Percentiles rank a stretch among this genome's conserved stretches.
These are phyloP conservation scores for Epicoccum sorghinum DNA, from an alignment of 2,329 filamentous ascomycete genomes.

Conservation along the genomic window DNA sequence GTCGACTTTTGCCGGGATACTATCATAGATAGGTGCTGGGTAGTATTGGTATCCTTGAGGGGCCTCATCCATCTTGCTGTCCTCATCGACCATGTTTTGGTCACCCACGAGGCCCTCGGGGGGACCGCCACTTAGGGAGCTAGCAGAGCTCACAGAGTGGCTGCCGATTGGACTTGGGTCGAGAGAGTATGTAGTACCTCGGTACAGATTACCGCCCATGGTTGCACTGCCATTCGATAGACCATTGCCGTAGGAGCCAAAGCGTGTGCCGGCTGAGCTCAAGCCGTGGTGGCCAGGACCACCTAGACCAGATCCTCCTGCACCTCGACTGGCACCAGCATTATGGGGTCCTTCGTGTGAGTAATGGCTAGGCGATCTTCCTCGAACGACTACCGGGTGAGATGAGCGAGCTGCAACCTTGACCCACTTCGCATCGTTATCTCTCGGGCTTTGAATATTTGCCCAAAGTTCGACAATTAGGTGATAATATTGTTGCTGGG, in stretches of 20 bases:
- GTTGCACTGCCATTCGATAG: slow-evolving; percentile 38
- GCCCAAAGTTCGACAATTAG: slow-evolving; percentile 73
- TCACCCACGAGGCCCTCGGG: slow-evolving; percentile 51
- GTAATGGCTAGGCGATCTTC: slow-evolving; percentile 52
- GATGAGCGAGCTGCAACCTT: slow-evolving; percentile 46
- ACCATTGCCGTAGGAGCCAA: slow-evolving; percentile 40
- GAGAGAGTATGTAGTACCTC: slow-evolving; percentile 45
- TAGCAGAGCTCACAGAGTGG: slow-evolving; percentile 54
- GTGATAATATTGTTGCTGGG: slow-evolving; percentile 91
- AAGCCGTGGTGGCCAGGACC: slow-evolving; percentile 61
- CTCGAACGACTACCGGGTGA: slow-evolving; percentile 49
- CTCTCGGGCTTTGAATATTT: slow-evolving; percentile 42
- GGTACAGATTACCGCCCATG: slow-evolving; percentile 43
- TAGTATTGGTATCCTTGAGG: slow-evolving; percentile 56
- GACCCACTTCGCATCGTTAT: slow-evolving; percentile 42
- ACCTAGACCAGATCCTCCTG: slow-evolving; percentile 39
- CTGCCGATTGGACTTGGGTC: slow-evolving; percentile 49
- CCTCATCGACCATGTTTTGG: slow-evolving; percentile 49
- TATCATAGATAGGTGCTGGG: slow-evolving; percentile 53
- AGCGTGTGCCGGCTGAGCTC: slow-evolving; percentile 66
- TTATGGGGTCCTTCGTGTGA: slow-evolving; percentile 54
- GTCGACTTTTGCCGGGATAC: slow-evolving; percentile 42
- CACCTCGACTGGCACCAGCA: slow-evolving; percentile 41
- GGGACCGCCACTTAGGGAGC: slow-evolving; percentile 48
- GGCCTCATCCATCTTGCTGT: slow-evolving; percentile 49